Base-by-base conservation (phyloP, 768 basidiomycete species). In the Tricholoma flavovirens region DNA sequence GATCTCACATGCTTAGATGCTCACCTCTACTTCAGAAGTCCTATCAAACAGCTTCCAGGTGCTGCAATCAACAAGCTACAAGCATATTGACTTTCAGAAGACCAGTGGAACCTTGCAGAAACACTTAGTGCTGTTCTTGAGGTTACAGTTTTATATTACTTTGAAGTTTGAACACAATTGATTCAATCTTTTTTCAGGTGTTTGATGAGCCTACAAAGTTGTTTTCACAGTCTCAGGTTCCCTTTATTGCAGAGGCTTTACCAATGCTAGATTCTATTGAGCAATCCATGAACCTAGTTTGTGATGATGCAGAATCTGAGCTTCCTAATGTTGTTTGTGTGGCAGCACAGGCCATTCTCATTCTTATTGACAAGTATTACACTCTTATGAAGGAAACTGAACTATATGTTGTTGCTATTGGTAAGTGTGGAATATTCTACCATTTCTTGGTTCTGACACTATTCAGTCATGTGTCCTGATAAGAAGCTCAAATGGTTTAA, bases 101-200 rank as follows among this genome's bases (percentile, higher is more conserved):
- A 38, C 1, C 69, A 67, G 21, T 70, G 70, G 70, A 50, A 58
- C 22, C 50, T 71, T 2, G 65, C 70, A 0, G 53, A 59, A n/a
- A 56, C 68, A n/a, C 56, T 73, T 9, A 45, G 46, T 1, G 62
- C 65, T 22, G 61, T 69, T 32, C 61, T 71, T 4, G 22, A 62
- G 49, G 69, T 68, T 46, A 19, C 55, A 57, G n/a, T 35, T 30
- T n/a, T 55, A 22, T 32, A 17, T 40, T 35, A 3, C 33, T n/a
- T 40, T n/a, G 38, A 17, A 15, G 19, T n/a, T n/a, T n/a, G n/a
- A n/a, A 43, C 3, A 43, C 11, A 43, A 22, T 12, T 43, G 14
- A 43, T 43, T 43, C 11, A 19, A 30, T 54, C 9, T 24, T 14
- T 9, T 19, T 24, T 7, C 38, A 71, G 69, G 54, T 69, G n/a